These are phyloP conservation scores for Penicillium arizonense DNA, from an alignment of 495 filamentous ascomycete genomes.

Conservation along the genomic window DNA sequence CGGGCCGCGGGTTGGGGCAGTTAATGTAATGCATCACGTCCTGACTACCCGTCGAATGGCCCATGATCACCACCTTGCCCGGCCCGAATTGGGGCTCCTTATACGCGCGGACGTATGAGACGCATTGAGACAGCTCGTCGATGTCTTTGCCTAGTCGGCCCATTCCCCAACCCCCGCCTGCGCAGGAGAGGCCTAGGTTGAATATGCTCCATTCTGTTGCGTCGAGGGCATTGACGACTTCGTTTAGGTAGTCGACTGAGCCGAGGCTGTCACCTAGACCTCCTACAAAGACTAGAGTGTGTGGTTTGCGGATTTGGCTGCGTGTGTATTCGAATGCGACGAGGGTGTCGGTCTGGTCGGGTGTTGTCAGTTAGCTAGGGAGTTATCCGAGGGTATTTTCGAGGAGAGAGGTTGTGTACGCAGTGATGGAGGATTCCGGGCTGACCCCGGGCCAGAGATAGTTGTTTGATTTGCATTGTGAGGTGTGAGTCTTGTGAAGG, in stretches of 20 bases:
- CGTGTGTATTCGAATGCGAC: conserved; percentile 30
- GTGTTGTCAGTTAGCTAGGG: not conserved
- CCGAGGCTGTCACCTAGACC: conserved; percentile 68
- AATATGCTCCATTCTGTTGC: conserved; percentile 57
- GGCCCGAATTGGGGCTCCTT: conserved; percentile 23
- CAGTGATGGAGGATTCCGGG: conserved; percentile 29
- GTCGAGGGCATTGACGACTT: conserved; percentile 48
- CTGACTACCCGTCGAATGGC: conserved; percentile 83
- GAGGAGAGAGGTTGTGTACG: conserved; percentile 3
- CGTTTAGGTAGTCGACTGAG: conserved; percentile 53
- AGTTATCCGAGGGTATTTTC: not conserved
- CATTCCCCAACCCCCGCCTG: conserved; percentile 71
- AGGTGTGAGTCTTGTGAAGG: not conserved
- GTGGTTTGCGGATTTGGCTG: conserved; percentile 20
- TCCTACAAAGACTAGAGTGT: conserved; percentile 29
- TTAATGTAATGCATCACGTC: conserved; percentile 74
- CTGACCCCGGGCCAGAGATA: conserved; percentile 20
- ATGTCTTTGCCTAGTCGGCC: conserved; percentile 63
- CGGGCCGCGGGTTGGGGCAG: conserved; percentile 31
- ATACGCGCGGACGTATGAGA: conserved; percentile 58
- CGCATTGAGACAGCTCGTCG: conserved; percentile 61
- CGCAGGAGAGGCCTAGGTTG: conserved; percentile 53
- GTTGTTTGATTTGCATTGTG: conserved; percentile 23
- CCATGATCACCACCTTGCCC: conserved; percentile 51
- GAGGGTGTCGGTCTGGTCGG: conserved; percentile 17